Base-by-base conservation (phyloP, 495 filamentous ascomycete species). In the Aspergillus carlsbadensis region DNA sequence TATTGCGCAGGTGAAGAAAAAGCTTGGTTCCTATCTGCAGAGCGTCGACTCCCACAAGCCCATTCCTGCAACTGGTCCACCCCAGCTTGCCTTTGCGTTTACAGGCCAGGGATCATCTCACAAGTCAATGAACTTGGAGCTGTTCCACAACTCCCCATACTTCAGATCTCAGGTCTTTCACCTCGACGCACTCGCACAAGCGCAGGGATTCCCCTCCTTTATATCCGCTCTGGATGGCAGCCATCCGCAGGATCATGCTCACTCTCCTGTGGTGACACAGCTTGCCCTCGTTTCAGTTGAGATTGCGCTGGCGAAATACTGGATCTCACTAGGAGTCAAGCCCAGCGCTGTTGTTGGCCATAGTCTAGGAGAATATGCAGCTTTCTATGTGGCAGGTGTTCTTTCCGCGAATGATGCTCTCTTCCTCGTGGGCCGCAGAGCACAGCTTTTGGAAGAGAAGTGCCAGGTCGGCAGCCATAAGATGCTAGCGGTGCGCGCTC, bases 321-420 rank as follows among this genome's bases (percentile, higher is more conserved):
- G 90, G 91, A 66, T 57, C 8, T 84, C 86, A 1, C 87, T 87
- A 77, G 91, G 89, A 35, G 74, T 93, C 56, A 81, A 74, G 33
- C 89, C 90, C 6, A 75, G 77, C 52, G 84, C 81, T 20, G 88
- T 94, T 1, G 71, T 94, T 37, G 91, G 91, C 36, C 91, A 96
- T 72, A 93, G 89, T 65, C 60, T 85, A 10, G 91, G 91, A 46
- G 91, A 96, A 67, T 94, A 92, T 69, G 89, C 89, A 34, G 91
- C 91, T n/a, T 75, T 95, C 1, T 76, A 89, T 56, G 82, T 85
- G 20, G 84, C 89, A 7, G 91, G 89, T 22, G 87, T 94, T 8
- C 70, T 96, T 1, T 88, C 87, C 14, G 84, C 81, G 22, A 83
- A 77, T 59, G 91, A 95, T 65, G 81, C 86, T 20, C 80, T 96